Evolutionary conservation across 2,329 filamentous ascomycete species (phyloP).

Genomic region (Xylaria arbuscula): DNA sequence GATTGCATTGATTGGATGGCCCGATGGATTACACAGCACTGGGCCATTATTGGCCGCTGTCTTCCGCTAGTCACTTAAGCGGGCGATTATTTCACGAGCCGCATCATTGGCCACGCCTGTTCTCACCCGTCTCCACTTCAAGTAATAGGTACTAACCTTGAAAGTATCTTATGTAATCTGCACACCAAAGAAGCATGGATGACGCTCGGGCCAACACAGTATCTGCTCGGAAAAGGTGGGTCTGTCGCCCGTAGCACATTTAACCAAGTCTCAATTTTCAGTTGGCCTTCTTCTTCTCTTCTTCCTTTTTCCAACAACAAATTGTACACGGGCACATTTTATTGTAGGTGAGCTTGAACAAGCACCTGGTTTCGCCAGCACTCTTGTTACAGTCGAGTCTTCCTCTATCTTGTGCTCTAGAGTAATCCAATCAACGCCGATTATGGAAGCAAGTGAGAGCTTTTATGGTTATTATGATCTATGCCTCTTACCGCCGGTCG

Average conservation of each 20-base stretch:
- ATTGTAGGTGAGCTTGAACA: conserved; percentile 76
- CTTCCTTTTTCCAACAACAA: conserved; percentile 59
- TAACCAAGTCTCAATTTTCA: conserved; percentile 39
- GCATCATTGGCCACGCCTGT: conserved; percentile 40
- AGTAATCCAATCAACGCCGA: conserved; percentile 66
- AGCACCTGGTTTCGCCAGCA: conserved; percentile 51
- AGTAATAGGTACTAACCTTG: neutral
- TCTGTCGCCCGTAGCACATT: conserved; percentile 3
- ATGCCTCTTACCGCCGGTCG: conserved; percentile 79
- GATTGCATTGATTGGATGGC: neutral
- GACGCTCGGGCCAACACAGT: conserved; percentile 30
- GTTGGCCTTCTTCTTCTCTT: conserved; percentile 47
- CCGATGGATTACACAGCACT: conserved; percentile 25
- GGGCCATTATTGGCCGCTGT: conserved; percentile 24
- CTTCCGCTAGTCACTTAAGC: conserved; percentile 42
- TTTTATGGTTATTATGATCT: conserved; percentile 65
- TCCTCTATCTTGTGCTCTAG: conserved; percentile 80
- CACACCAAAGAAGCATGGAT: too few species aligned
- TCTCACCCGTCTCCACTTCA: neutral
- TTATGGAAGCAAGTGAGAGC: conserved; percentile 78
- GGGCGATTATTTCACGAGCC: conserved; percentile 46
- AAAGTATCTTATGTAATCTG: neutral
- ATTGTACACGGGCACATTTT: conserved; percentile 76
- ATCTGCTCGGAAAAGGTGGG: neutral
- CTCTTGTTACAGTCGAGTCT: conserved; percentile 67